Evolutionary conservation across 305 asterid genomes (phyloP), one percentile per base, ranked within the genome.

Genomic region (Fraxinus platypoda): DNA sequence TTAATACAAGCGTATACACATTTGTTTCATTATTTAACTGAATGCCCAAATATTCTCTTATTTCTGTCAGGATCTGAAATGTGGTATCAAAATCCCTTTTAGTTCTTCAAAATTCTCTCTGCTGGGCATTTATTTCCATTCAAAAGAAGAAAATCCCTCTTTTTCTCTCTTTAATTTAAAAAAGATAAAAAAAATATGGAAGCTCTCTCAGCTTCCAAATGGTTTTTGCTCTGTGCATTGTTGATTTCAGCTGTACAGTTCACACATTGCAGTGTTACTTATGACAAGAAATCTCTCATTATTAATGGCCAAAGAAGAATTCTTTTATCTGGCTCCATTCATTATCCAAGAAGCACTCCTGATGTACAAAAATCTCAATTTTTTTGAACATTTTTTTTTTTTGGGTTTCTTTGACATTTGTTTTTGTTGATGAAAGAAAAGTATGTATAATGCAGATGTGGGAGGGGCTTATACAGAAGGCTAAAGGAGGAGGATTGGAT

Each of bases 261-360:
- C 79, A 81, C 89, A 54, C 85, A 89, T 77, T 90, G 97, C 89
- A 86, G 90, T 83, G 99, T 96, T 2, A 85, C 90, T n/a, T 96
- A 96, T 86, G 99, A 96, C 71, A 87, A 81, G 26, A 94, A 91
- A 76, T 83, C 95, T 35, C 93, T 95, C 21, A 78, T 91, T 79
- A 94, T 95, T 85, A 86, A 94, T 92, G 98, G 99, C 71, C 91
- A 88, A 4, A 93, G 93, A 86, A 94, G 89, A 86, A 91, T 96
- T 59, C 86, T 96, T 31, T 82, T 96, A 38, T 96, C 98, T 75
- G 98, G 98, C 78, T 96, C 99, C 87, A 93, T 96, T 87, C 99
- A 96, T 85, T 95, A 95, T 78, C 99, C 99, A 57, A 92, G 99
- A 91, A 95, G 99, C 81, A 86, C 97, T 71, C 98, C 98, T 75